These are phyloP conservation scores for Erythrobasidium yunnanense DNA, from an alignment of 768 basidiomycete species.

Conservation along the genomic window DNA sequence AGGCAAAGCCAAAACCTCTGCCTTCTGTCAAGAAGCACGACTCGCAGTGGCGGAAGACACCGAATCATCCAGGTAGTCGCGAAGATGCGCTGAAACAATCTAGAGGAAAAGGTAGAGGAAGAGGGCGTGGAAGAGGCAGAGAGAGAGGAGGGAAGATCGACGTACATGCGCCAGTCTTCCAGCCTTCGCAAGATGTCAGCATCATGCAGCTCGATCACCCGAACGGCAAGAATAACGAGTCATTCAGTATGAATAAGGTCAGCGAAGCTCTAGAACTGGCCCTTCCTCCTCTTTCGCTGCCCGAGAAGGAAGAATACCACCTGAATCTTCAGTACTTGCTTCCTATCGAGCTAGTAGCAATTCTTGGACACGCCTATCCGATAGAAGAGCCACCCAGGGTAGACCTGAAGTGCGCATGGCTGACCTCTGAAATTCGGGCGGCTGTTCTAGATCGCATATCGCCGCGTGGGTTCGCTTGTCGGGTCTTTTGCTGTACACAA, in stretches of 20 bases:
- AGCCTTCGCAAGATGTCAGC: background rate
- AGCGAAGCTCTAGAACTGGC: background rate
- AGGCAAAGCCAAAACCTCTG: background rate
- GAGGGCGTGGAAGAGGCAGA: background rate
- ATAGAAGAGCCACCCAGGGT: constrained; percentile 2
- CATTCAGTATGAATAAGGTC: background rate
- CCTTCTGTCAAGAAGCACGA: too few relatives aligned
- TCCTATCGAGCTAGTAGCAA: background rate
- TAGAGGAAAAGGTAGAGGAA: background rate
- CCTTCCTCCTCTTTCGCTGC: background rate
- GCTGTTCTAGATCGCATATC: background rate
- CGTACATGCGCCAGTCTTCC: background rate
- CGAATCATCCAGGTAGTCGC: background rate
- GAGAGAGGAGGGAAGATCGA: background rate
- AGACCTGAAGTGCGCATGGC: background rate
- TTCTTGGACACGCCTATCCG: constrained; percentile 4
- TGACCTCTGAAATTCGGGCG: background rate
- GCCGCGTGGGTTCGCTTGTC: background rate
- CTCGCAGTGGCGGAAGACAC: too few relatives aligned
- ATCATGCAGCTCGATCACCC: background rate
- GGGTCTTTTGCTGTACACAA: background rate
- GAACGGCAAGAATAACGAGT: background rate
- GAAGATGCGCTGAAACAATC: background rate
- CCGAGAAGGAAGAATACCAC: background rate
- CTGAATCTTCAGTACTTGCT: constrained; percentile 9